Percentiles rank a stretch among this genome's conserved stretches.
These are phyloP conservation scores for Laburnicola sp. DNA, from an alignment of 2,329 filamentous ascomycete species.

Conservation along the genomic window DNA sequence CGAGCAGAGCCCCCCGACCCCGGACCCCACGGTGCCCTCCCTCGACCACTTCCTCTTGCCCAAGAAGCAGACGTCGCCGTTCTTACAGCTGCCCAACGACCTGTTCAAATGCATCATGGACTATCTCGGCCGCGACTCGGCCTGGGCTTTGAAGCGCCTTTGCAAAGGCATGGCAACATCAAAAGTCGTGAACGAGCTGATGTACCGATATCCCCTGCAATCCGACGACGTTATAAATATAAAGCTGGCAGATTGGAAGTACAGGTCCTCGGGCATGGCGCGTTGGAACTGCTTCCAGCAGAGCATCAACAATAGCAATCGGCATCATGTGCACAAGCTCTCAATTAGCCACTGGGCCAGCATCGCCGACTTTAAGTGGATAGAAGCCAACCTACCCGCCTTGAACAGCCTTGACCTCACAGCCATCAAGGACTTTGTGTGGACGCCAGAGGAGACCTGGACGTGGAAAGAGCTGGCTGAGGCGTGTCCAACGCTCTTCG, in stretches of 20 bases:
- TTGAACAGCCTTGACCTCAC: conserved; percentile 40
- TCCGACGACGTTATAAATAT: conserved; percentile 37
- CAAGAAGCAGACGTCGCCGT: conserved; percentile 23
- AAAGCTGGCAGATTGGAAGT: conserved; percentile 41
- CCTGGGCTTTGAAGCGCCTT: conserved; percentile 38
- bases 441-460: conserved; percentile 44
- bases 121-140: conserved; percentile 38
- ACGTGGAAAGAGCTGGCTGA: conserved; percentile 40
- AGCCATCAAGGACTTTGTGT: conserved; percentile 44
- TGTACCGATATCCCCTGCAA: conserved; percentile 40
- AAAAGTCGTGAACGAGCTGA: conserved; percentile 34
- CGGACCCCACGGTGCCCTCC: conserved; percentile 21
- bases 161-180: conserved; percentile 39
- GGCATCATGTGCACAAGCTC: conserved; percentile 38
- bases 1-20: conserved; percentile 34
- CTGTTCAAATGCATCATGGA: conserved; percentile 43
- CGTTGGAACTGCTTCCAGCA: conserved; percentile 39
- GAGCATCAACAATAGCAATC: conserved; percentile 38
- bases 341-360: conserved; percentile 43
- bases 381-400: conserved; percentile 41
- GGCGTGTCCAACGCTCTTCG: conserved; percentile 37
- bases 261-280: conserved; percentile 26
- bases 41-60: conserved; percentile 21
- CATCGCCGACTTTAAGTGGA: conserved; percentile 43
- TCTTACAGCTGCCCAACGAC: conserved; percentile 41